Evolutionary conservation across 148 eudicot species (phyloP).

Genomic region (Diospyros lotus): DNA sequence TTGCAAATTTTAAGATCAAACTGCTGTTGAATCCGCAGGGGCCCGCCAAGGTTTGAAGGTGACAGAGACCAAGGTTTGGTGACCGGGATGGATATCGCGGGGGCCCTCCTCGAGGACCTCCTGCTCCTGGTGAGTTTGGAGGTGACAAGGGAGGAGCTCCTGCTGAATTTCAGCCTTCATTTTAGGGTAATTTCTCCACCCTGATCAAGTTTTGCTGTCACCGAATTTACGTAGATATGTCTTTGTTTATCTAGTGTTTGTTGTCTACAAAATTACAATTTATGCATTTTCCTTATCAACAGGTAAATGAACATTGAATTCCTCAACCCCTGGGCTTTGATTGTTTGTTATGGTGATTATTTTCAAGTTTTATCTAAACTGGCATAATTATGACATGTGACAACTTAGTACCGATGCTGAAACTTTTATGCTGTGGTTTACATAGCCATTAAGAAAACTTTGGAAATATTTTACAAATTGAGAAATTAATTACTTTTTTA

Average conservation of each 20-base stretch:
- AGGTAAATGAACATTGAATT: too few relatives aligned
- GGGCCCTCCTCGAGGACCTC: slow-evolving; percentile 65
- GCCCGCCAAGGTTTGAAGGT: slow-evolving; percentile 82
- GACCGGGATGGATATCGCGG: slow-evolving; percentile 86
- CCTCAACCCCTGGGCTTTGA: too few relatives aligned
- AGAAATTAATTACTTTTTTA: not conserved
- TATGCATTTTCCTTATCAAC: too few relatives aligned
- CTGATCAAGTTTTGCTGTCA: not conserved
- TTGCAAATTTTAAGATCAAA: not conserved
- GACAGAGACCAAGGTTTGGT: slow-evolving; percentile 79
- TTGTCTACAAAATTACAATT: not conserved
- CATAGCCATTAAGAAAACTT: not conserved
- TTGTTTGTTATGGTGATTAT: not conserved
- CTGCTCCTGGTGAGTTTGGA: slow-evolving; percentile 80
- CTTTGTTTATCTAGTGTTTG: not conserved
- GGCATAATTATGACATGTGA: not conserved
- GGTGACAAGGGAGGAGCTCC: slow-evolving; percentile 98
- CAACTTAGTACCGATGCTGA: not conserved
- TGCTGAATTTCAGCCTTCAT: slow-evolving; percentile 76
- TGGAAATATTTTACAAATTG: not conserved
- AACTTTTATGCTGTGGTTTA: not conserved
- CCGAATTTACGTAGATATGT: too few relatives aligned
- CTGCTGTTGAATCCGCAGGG: slow-evolving; percentile 33
- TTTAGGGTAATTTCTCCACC: slow-evolving; percentile 46
- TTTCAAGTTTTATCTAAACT: too few relatives aligned